Evolutionary conservation across 768 basidiomycete species (phyloP).

Genomic region (Myochromella boudieri): DNA sequence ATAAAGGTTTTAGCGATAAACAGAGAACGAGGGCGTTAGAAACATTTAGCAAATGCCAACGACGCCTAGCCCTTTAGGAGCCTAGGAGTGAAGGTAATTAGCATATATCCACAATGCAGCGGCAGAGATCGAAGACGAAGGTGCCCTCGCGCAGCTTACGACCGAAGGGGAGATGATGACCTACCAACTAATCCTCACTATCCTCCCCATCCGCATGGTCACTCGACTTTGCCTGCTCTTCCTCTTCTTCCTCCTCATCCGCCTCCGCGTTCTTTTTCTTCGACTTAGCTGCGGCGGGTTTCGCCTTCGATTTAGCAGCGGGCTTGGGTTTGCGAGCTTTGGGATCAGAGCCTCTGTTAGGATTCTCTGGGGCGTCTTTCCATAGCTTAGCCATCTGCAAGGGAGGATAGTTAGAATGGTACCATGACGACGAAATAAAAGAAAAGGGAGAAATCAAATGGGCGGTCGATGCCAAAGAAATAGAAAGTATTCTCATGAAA

Average conservation of each 20-base stretch:
- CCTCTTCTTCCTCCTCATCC: slow-evolving; percentile 11
- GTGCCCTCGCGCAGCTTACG: no score
- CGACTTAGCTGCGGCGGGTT: slow-evolving; percentile 19
- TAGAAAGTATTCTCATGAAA: no score
- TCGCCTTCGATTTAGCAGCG: slow-evolving; percentile 29
- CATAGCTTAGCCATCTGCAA: slow-evolving; percentile 55
- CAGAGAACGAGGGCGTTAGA: no score
- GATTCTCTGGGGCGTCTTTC: slow-evolving; percentile 63
- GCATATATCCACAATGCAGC: no score
- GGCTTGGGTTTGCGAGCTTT: slow-evolving; percentile 47
- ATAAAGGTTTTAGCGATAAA: no score
- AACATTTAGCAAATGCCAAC: no score
- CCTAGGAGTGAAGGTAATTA: no score
- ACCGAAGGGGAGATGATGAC: no score
- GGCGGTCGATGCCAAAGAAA: no score
- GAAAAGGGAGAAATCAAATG: not conserved
- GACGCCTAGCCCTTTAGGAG: no score
- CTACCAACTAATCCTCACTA: no score
- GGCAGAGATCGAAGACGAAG: no score
- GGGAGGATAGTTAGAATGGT: not conserved
- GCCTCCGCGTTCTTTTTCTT: slow-evolving; percentile 16
- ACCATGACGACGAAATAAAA: not conserved
- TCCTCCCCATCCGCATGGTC: slow-evolving; percentile 14
- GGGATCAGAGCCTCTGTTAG: slow-evolving; percentile 55
- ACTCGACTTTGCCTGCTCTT: slow-evolving; percentile 7